Percentiles rank a stretch among this genome's conserved stretches.
Evolutionary conservation across 805 yeast species (phyloP).

Genomic region (Priceomyces castillae): DNA sequence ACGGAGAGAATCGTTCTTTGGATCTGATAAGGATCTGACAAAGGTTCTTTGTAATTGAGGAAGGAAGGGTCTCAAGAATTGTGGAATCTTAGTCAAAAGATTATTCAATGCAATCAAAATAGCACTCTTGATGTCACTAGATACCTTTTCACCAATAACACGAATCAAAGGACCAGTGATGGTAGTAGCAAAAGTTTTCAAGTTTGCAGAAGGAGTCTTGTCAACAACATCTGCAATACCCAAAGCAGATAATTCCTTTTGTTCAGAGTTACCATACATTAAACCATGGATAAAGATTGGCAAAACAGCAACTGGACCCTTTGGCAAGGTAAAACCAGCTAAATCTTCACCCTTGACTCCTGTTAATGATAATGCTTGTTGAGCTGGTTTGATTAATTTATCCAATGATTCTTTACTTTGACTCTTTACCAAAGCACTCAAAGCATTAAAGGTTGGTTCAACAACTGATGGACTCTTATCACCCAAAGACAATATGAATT

Average conservation of each 20-base stretch:
- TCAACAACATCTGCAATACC: conserved; percentile 86
- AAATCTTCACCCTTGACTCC: conserved; percentile 64
- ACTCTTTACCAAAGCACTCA: conserved; percentile 62
- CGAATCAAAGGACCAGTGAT: conserved; percentile 98
- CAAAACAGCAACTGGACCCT: conserved; percentile 82
- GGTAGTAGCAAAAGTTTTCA: conserved; percentile 85
- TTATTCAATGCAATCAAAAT: conserved; percentile 80
- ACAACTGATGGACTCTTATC: conserved; percentile 65
- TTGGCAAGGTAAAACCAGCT: conserved; percentile 71
- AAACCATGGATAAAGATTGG: conserved; percentile 94
- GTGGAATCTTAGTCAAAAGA: conserved; percentile 79
- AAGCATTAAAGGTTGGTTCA: conserved; percentile 59
- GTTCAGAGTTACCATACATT: conserved; percentile 86
- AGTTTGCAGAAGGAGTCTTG: conserved; percentile 76
- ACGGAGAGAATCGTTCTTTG: conserved; percentile 68
- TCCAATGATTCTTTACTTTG: conserved; percentile 78
- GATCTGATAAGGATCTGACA: conserved; percentile 84
- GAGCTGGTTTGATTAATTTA: conserved; percentile 74
- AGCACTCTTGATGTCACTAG: conserved; percentile 91
- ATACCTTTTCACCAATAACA: conserved; percentile 93
- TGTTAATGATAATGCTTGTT: conserved; percentile 63
- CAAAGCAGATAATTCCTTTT: conserved; percentile 80
- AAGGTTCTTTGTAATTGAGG: conserved; percentile 98
- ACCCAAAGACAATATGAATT: conserved; percentile 69
- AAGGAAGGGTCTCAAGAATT: conserved; percentile 87